A percentile compares a stretch with the other conserved stretches of the same genome.
These are phyloP conservation scores for Butyriboletus loyo DNA, from an alignment of 768 basidiomycete genomes.

Conservation along the genomic window DNA sequence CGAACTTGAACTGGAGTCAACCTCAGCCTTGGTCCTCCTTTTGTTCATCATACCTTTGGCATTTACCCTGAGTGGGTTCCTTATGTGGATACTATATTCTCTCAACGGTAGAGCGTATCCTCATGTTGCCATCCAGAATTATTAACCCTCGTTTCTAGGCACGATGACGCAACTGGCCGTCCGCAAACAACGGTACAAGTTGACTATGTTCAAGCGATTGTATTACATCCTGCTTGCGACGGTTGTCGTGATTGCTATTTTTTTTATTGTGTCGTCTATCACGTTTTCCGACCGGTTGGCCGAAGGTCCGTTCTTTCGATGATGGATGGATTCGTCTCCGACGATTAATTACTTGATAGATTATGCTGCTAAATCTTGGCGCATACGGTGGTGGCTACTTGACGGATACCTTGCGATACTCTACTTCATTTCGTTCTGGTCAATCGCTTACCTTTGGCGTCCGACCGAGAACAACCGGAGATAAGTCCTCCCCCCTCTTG, in stretches of 20 bases:
- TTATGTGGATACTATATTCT: constrained; percentile 93
- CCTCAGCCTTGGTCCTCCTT: constrained; percentile 78
- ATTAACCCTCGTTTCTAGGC: constrained; percentile 41
- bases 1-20: constrained; percentile 86
- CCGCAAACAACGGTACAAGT: constrained; percentile 83
- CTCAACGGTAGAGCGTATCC: constrained; percentile 63
- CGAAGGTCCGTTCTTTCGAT: constrained; percentile 57
- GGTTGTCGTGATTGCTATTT: constrained; percentile 76
- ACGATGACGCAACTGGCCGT: constrained; percentile 85
- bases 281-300: constrained; percentile 88
- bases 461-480: constrained; percentile 88
- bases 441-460: constrained; percentile 90
- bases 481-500: constrained; percentile 43
- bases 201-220: constrained; percentile 84
- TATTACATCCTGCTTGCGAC: constrained; percentile 82
- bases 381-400: constrained; percentile 89
- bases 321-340: not conserved
- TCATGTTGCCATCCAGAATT: not conserved
- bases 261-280: constrained; percentile 91
- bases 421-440: constrained; percentile 75
- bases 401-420: constrained; percentile 93
- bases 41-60: constrained; percentile 93
- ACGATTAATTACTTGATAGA: constrained; percentile 44
- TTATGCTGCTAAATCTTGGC: constrained; percentile 90
- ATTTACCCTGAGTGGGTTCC: constrained; percentile 92